Conservation (phyloP, 148 eudicot species). For the Camellia japonica region DNA sequence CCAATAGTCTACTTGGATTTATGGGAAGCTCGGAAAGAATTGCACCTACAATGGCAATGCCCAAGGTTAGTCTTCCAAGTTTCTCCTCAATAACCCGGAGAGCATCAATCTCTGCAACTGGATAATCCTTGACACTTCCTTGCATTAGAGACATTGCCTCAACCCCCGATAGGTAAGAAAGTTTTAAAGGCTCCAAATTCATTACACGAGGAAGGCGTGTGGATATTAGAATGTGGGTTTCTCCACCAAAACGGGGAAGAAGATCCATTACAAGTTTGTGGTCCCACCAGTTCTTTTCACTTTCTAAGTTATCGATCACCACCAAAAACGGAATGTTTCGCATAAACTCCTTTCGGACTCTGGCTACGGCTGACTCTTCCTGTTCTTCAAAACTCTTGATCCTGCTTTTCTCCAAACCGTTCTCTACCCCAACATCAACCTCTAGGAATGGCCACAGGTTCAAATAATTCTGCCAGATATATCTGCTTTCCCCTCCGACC, state of each 20-base stretch:
- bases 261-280: conserved; percentile 90
- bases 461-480: conserved; percentile 86
- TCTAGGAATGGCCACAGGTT: conserved; percentile 79
- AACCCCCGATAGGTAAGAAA: conserved; percentile 81
- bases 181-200: conserved; percentile 87
- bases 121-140: conserved; percentile 53
- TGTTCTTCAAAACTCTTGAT: conserved; percentile 87
- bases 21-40: conserved; percentile 94
- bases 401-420: conserved; percentile 61
- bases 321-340: conserved; percentile 83
- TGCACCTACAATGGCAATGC: conserved; percentile 84
- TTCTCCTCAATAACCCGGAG: conserved; percentile 86
- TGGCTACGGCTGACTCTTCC: conserved; percentile 77
- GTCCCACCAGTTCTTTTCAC: conserved; percentile 98
- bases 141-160: conserved; percentile 97
- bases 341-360: conserved; percentile 88
- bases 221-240: conserved; percentile 88
- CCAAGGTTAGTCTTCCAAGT: conserved; percentile 84
- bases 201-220: conserved; percentile 76
- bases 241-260: conserved; percentile 93
- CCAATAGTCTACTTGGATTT: conserved; percentile 82
- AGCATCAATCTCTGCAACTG: conserved; percentile 76
- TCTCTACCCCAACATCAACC: conserved; percentile 79
- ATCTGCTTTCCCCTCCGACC: conserved; percentile 96
- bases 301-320: conserved; percentile 86